These are phyloP conservation scores for Tulasnella sp. DNA, from an alignment of 768 basidiomycete genomes.

Conservation along the genomic window DNA sequence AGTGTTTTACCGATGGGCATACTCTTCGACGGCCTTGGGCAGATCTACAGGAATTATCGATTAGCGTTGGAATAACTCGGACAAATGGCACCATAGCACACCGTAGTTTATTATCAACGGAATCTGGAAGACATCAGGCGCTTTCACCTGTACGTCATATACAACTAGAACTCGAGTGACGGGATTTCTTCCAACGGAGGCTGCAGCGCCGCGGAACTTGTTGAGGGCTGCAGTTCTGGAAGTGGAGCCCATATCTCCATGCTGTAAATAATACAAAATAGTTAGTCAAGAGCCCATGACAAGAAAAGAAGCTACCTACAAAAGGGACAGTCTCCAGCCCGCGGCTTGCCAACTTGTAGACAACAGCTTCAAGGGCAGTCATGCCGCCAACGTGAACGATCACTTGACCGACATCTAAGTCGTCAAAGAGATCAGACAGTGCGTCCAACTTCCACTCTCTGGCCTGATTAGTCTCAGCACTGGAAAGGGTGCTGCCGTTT, in stretches of 20 bases:
- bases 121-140: constrained; percentile 78
- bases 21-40: constrained; percentile 93
- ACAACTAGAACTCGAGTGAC: constrained; percentile 74
- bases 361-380: constrained; percentile 75
- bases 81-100: constrained; percentile 24
- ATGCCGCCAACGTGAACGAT: constrained; percentile 85
- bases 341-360: constrained; percentile 79
- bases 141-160: constrained; percentile 88
- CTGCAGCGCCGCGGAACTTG: constrained; percentile 60
- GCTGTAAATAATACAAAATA: constrained; percentile 35
- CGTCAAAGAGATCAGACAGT: constrained; percentile 79
- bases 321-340: constrained; percentile 82
- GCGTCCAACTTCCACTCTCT: constrained; percentile 94
- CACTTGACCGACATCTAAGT: constrained; percentile 58
- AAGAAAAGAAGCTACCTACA: constrained; percentile 41
- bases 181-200: constrained; percentile 53
- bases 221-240: constrained; percentile 73
- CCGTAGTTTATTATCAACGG: constrained; percentile 95
- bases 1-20: constrained; percentile 70
- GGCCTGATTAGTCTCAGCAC: constrained; percentile 73
- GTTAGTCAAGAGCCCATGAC: constrained; percentile 15
- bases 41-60: constrained; percentile 43
- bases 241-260: constrained; percentile 84
- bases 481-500: constrained; percentile 36
- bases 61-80: background rate